A percentile compares a stretch with the other conserved stretches of the same genome.
These are phyloP conservation scores for Fraxinus albicans DNA, from an alignment of 305 asterid species.

Conservation along the genomic window DNA sequence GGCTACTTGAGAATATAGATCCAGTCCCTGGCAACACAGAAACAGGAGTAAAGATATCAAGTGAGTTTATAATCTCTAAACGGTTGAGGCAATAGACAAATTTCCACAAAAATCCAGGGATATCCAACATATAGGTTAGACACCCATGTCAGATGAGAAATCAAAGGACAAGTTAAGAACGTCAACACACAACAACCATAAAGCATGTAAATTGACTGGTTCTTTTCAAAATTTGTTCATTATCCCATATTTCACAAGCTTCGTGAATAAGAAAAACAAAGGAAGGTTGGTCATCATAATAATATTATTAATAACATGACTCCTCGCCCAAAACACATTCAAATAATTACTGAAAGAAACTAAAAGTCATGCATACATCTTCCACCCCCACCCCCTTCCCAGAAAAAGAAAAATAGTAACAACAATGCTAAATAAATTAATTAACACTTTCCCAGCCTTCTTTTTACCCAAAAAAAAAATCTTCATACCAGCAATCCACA, in stretches of 20 bases:
- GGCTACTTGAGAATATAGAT: conserved; percentile 69
- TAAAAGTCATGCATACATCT: background rate
- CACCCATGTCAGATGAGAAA: conserved; percentile 7
- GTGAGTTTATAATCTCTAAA: background rate
- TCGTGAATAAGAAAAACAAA: background rate
- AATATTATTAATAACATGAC: background rate
- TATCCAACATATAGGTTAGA: background rate
- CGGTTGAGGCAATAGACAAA: background rate
- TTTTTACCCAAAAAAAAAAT: background rate
- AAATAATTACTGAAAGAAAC: background rate
- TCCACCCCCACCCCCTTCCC: background rate
- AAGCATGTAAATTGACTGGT: background rate
- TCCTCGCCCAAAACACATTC: background rate
- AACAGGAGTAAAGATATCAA: background rate
- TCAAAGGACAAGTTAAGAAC: background rate
- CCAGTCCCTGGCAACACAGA: conserved; percentile 52
- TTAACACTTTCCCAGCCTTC: background rate
- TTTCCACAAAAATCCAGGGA: conserved; percentile 15
- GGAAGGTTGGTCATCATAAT: background rate
- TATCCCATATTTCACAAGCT: background rate
- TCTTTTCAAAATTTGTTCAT: background rate
- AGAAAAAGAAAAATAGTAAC: background rate
- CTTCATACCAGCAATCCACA: background rate
- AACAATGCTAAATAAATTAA: background rate
- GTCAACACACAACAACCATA: background rate